Conservation (phyloP, 768 basidiomycete genomes). For the Gloeostereum incarnatum region DNA sequence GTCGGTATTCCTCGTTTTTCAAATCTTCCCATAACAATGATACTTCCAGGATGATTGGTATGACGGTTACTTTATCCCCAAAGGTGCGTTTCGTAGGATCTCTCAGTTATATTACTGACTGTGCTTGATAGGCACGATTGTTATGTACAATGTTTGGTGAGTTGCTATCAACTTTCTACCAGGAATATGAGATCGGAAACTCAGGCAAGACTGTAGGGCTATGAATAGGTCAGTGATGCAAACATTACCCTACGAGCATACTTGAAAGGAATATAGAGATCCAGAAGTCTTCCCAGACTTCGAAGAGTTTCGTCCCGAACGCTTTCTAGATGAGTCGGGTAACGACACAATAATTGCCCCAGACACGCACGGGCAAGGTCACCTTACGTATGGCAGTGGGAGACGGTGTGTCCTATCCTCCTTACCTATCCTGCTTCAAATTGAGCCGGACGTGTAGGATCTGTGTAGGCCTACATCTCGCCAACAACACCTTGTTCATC, state of each 20-base stretch:
- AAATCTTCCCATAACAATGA: neutral
- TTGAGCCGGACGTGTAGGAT: too few species aligned
- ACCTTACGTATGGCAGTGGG: neutral
- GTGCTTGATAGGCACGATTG: neutral
- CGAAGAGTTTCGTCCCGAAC: slow-evolving; percentile 8
- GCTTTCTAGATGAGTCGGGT: neutral
- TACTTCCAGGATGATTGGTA: neutral
- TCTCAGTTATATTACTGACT: neutral
- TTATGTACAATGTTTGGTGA: neutral
- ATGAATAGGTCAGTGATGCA: too few species aligned
- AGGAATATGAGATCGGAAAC: neutral
- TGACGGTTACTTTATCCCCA: too few species aligned
- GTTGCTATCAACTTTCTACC: neutral
- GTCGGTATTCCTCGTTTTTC: slow-evolving; percentile 5
- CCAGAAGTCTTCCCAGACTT: slow-evolving; percentile 10
- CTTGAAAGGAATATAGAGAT: too few species aligned
- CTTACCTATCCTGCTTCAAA: too few species aligned
- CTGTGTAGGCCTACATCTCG: too few species aligned
- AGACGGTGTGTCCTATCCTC: too few species aligned
- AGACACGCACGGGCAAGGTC: neutral
- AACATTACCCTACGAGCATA: too few species aligned
- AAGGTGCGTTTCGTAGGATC: too few species aligned
- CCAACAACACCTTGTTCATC: too few species aligned
- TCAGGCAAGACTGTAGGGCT: neutral
- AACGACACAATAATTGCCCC: neutral